Conservation (phyloP, 441 rosid species). For the Euphorbia celastroides region DNA sequence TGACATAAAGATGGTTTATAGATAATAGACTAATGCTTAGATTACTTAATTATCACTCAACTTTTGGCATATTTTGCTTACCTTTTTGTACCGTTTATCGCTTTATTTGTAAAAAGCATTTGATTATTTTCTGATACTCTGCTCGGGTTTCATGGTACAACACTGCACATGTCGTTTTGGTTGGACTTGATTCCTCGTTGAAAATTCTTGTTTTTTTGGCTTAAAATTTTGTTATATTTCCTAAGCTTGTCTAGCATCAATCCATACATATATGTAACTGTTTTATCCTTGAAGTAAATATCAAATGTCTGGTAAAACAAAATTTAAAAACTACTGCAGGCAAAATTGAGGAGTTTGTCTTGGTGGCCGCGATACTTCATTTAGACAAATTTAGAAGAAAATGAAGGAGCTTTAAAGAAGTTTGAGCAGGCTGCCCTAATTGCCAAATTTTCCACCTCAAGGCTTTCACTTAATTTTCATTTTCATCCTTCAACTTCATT, state of each 20-base stretch:
- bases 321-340: slow-evolving; percentile 25
- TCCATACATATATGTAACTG: not conserved
- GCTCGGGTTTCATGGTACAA: not conserved
- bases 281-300: not conserved
- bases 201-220: no score
- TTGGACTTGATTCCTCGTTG: not conserved
- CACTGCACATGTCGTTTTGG: not conserved
- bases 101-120: not conserved
- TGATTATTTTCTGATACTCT: not conserved
- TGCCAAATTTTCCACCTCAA: slow-evolving; percentile 57
- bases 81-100: not conserved
- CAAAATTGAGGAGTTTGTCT: slow-evolving; percentile 50
- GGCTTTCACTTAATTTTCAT: slow-evolving; percentile 34
- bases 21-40: not conserved
- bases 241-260: not conserved
- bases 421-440: slow-evolving; percentile 49
- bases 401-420: slow-evolving; percentile 41
- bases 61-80: not conserved
- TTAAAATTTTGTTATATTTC: no score
- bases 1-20: not conserved
- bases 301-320: not conserved
- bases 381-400: slow-evolving; percentile 50
- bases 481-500: not conserved
- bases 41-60: not conserved
- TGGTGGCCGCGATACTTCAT: slow-evolving; percentile 47